Conservation (phyloP, 1,284 basidiomycete genomes). For the Marasmius sp. region DNA sequence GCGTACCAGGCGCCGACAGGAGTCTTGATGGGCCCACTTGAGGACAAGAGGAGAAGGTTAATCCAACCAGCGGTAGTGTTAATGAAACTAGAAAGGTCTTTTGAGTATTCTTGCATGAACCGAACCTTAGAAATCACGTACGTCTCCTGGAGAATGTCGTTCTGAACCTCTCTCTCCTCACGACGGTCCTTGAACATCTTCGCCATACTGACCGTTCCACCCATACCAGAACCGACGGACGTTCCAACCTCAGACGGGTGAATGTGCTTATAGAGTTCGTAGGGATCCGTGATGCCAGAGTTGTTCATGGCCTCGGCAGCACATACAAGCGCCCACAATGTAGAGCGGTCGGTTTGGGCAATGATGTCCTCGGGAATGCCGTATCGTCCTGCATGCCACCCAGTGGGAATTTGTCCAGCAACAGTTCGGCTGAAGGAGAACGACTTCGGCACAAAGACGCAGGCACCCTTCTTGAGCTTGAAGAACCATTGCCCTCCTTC, state of each 20-base stretch:
- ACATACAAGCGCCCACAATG: slow-evolving; percentile 94
- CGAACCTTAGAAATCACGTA: slow-evolving; percentile 38
- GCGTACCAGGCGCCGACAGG: slow-evolving; percentile 95
- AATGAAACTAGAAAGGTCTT: slow-evolving; percentile 69
- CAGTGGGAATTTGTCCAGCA: slow-evolving; percentile 95
- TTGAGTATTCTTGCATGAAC: slow-evolving; percentile 8
- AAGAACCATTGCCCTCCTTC: slow-evolving; percentile 94
- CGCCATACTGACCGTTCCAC: slow-evolving; percentile 84
- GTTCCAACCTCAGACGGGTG: slow-evolving; percentile 97
- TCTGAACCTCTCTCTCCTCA: slow-evolving; percentile 96
- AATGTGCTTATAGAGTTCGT: slow-evolving; percentile 94
- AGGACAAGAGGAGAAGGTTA: slow-evolving; percentile 91
- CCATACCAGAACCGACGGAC: slow-evolving; percentile 95
- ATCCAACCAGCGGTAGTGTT: slow-evolving; percentile 98
- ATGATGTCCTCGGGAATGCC: slow-evolving; percentile 98
- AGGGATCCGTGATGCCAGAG: slow-evolving; percentile 97
- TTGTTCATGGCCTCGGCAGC: slow-evolving; percentile 95
- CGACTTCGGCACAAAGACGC: slow-evolving; percentile 92
- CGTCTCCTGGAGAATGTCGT: slow-evolving; percentile 98
- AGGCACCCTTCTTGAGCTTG: slow-evolving; percentile 98
- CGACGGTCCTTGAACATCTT: slow-evolving; percentile 99
- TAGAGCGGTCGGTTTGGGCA: slow-evolving; percentile 91
- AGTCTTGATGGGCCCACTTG: slow-evolving; percentile 96
- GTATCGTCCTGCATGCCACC: slow-evolving; percentile 94
- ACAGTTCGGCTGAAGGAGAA: slow-evolving; percentile 94